A percentile compares a stretch with the other conserved stretches of the same genome.
Conservation (phyloP, 2,329 filamentous ascomycete species). For the Orbilia brochopaga region DNA sequence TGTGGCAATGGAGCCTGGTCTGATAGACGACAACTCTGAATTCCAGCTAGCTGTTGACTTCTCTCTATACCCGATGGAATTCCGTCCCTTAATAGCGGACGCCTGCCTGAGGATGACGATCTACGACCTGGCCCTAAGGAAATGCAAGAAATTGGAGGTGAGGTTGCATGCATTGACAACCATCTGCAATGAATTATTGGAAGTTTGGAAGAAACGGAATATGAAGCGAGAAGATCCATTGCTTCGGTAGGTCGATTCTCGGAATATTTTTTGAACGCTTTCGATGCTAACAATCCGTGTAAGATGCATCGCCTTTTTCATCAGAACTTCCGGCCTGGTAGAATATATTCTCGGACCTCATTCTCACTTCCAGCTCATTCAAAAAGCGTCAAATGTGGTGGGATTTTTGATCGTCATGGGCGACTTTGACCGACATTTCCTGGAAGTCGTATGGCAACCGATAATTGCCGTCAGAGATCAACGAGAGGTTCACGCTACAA, state of each 20-base stretch:
- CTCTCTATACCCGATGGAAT: constrained; percentile 31
- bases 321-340: constrained; percentile 74
- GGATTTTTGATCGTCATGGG: constrained; percentile 83
- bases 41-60: constrained; percentile 35
- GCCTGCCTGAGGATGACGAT: constrained; percentile 44
- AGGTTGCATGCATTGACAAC: constrained; percentile 77
- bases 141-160: constrained; percentile 64
- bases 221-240: constrained; percentile 57
- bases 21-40: constrained; percentile 39
- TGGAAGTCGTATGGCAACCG: constrained; percentile 82
- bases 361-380: constrained; percentile 88
- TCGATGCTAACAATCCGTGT: constrained; percentile 9
- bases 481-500: constrained; percentile 78
- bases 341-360: constrained; percentile 88
- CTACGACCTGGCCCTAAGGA: constrained; percentile 41
- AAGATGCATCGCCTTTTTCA: constrained; percentile 68
- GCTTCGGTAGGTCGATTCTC: constrained; percentile 53
- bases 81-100: constrained; percentile 38
- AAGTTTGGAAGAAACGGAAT: constrained; percentile 65
- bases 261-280: background rate
- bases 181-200: constrained; percentile 74
- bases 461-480: constrained; percentile 82
- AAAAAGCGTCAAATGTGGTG: constrained; percentile 79
- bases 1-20: constrained; percentile 23
- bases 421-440: constrained; percentile 73